Base-by-base conservation (phyloP, 1,139 yeast genomes). In the Candida tunisiensis region DNA sequence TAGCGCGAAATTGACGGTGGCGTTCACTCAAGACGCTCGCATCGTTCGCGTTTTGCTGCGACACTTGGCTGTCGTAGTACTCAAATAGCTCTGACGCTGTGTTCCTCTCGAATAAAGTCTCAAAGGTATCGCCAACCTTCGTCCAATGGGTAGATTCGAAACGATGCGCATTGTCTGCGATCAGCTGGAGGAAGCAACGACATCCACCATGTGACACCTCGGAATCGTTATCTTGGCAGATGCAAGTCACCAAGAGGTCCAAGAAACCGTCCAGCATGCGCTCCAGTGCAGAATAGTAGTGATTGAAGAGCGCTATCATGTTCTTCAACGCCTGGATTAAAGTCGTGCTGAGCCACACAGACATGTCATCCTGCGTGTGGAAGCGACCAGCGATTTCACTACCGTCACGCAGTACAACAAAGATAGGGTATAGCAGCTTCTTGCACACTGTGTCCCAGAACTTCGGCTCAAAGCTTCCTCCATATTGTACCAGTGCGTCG, bases 301-400 rank as follows among this genome's bases (percentile, higher is more conserved):
- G 78, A 1, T 85, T 68, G 44, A 85, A 75, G 33, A 91, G 57
- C 0, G 79, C 73, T 39, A 88, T 73, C 75, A 85, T 69, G 44
- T 82, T 80, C 47, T 93, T 70, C 44, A 91, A 60, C 0, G 96
- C 98, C 51, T 91, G 98, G 33, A 91, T 83, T 51, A 91, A 65
- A 0, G 98, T 91, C 0, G 98, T 85, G 0, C 95, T 82, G 29
- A 88, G 57, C 98, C 98, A 91, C 11, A 91, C 93, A 23, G 93
- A 79, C 41, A 83, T 53, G 37, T 78, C 88, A 47, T 88, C 98
- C 31, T 71, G 65, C 35, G 78, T 65, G n/a, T n/a, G n/a, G n/a
- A n/a, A n/a, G n/a, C n/a, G n/a, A n/a, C n/a, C n/a, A n/a, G n/a
- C n/a, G n/a, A n/a, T n/a, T 37, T 72, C 80, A 70, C 93, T 75